Percentiles rank a stretch among this genome's conserved stretches.
These are phyloP conservation scores for Lolium multiflorum DNA, from an alignment of 176 grass and related monocot species.

Conservation along the genomic window DNA sequence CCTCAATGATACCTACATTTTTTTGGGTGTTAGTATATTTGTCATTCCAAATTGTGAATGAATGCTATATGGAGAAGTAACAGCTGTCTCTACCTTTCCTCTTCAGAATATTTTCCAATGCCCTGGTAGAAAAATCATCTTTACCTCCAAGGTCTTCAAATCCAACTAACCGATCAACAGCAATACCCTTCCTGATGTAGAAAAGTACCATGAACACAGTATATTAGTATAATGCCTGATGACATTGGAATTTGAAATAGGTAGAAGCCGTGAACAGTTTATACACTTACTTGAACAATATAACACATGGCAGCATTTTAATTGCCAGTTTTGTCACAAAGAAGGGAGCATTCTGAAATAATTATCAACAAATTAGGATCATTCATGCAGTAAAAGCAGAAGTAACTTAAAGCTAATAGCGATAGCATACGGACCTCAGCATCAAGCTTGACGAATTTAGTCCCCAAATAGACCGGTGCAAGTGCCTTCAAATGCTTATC, in stretches of 20 bases:
- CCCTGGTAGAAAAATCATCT: constrained; percentile 85
- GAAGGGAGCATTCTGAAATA: constrained; percentile 87
- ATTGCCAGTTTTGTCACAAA: constrained; percentile 87
- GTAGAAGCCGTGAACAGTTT: neutral
- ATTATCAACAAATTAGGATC: constrained; percentile 43
- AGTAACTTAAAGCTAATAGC: constrained; percentile 36
- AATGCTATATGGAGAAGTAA: neutral
- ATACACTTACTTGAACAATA: constrained; percentile 81
- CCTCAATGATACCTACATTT: constrained; percentile 84
- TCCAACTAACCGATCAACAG: constrained; percentile 70
- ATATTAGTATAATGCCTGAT: no score
- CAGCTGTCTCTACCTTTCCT: constrained; percentile 62
- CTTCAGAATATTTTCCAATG: constrained; percentile 83
- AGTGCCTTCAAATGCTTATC: constrained; percentile 98
- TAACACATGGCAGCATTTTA: constrained; percentile 85
- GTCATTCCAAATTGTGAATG: neutral
- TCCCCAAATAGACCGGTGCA: constrained; percentile 63
- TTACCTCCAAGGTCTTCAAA: constrained; percentile 84
- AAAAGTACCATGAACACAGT: neutral
- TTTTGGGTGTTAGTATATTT: neutral
- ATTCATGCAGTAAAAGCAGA: neutral
- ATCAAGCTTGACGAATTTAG: constrained; percentile 95
- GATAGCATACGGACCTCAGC: constrained; percentile 69
- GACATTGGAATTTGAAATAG: neutral
- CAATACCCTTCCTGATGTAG: constrained; percentile 78